Conservation (phyloP, 129 eudicot species). For the Tagetes patula region DNA sequence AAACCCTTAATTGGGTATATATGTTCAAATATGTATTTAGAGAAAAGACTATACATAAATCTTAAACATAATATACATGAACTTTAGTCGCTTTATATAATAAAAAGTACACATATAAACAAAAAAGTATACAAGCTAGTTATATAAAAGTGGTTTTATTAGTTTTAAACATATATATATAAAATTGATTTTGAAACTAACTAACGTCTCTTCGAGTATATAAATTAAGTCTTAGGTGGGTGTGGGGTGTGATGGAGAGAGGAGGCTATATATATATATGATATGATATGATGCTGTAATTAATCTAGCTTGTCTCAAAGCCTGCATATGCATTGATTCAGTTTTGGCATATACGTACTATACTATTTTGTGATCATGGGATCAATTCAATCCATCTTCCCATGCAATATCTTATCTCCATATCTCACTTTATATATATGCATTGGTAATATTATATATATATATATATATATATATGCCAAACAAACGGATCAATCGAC, state of each 20-base stretch:
- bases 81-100: too few species aligned
- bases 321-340: constrained; percentile 37
- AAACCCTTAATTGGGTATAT: too few species aligned
- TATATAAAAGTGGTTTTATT: too few species aligned
- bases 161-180: too few species aligned
- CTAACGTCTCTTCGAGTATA: too few species aligned
- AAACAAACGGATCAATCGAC: neutral
- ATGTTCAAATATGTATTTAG: too few species aligned
- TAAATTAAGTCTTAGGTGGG: neutral
- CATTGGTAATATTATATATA: too few species aligned
- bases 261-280: neutral
- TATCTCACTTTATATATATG: constrained; percentile 23
- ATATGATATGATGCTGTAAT: constrained; percentile 21
- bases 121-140: too few species aligned
- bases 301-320: constrained; percentile 24
- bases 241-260: neutral
- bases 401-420: constrained; percentile 32
- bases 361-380: constrained; percentile 25
- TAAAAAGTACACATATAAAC: too few species aligned
- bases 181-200: too few species aligned
- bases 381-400: constrained; percentile 18
- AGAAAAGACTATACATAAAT: too few species aligned
- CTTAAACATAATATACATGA: too few species aligned
- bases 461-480: neutral
- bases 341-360: constrained; percentile 24